Percentiles rank a stretch among this genome's conserved stretches.
Evolutionary conservation across 148 eudicot genomes (phyloP).

Genomic region (Rhododendron vialii): DNA sequence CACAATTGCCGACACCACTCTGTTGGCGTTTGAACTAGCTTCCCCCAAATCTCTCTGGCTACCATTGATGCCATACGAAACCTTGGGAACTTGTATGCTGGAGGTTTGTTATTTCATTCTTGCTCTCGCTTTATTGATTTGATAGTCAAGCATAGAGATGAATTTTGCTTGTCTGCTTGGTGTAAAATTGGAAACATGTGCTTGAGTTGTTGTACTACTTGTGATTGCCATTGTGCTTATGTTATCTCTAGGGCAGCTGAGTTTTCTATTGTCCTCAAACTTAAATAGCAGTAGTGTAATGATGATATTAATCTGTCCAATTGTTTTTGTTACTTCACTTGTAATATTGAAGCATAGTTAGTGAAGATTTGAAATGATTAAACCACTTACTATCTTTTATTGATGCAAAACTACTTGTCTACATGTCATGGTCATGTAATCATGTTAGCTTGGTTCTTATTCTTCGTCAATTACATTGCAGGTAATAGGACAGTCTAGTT

Average conservation of each 20-base stretch:
- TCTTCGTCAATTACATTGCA: too few relatives aligned
- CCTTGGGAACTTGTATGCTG: slow-evolving; percentile 74
- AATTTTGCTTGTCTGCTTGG: not conserved
- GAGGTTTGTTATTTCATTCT: slow-evolving; percentile 52
- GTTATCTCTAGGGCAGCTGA: not conserved
- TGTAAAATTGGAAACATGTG: not conserved
- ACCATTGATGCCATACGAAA: slow-evolving; percentile 81
- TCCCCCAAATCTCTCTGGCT: slow-evolving; percentile 89
- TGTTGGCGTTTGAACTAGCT: slow-evolving; percentile 90
- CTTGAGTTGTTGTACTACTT: not conserved
- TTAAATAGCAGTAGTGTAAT: not conserved
- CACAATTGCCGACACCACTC: slow-evolving; percentile 77
- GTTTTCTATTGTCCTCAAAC: not conserved
- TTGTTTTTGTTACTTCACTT: not conserved
- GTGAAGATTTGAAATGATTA: not conserved
- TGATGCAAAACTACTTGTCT: not conserved
- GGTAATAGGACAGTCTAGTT: too few relatives aligned
- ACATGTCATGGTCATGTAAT: not conserved
- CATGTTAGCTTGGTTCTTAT: not conserved
- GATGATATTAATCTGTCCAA: not conserved
- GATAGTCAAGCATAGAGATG: not conserved
- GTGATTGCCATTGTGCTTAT: not conserved
- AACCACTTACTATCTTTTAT: not conserved
- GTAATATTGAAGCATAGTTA: not conserved
- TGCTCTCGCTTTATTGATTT: not conserved